Percentiles rank a stretch among this genome's conserved stretches.
Evolutionary conservation across 345 rosid genomes (phyloP).

Genomic region (Reutealis trisperma): DNA sequence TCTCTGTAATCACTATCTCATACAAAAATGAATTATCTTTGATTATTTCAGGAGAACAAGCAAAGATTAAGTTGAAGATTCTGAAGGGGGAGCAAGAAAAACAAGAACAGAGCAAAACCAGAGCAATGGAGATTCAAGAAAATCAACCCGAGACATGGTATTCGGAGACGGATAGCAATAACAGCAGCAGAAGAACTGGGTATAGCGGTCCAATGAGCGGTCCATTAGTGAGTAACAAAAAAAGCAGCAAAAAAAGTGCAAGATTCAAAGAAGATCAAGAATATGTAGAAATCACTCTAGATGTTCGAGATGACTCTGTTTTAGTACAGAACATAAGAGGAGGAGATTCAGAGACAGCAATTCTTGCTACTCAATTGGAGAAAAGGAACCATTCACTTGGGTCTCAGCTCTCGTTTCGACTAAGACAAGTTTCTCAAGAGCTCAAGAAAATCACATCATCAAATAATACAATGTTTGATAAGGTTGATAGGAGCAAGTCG

Average conservation of each 20-base stretch:
- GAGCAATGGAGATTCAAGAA: conserved; percentile 45
- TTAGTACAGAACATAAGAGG: conserved; percentile 42
- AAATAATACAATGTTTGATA: conserved; percentile 24
- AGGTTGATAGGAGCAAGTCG: conserved; percentile 55
- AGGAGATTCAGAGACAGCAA: conserved; percentile 42
- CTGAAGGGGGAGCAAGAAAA: not conserved
- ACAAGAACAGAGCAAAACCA: not conserved
- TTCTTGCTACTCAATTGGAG: conserved; percentile 44
- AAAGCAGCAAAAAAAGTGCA: conserved; percentile 44
- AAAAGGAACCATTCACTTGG: conserved; percentile 38
- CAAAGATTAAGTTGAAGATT: not conserved
- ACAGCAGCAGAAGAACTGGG: conserved; percentile 37
- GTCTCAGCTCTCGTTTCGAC: conserved; percentile 33
- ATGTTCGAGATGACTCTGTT: conserved; percentile 47
- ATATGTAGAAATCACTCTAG: conserved; percentile 64
- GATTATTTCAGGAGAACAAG: not conserved
- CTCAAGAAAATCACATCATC: conserved; percentile 54
- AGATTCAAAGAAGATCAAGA: conserved; percentile 39
- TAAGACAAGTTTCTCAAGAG: conserved; percentile 62
- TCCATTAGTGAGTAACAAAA: conserved; percentile 25
- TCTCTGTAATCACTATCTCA: no score
- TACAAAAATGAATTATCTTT: not conserved
- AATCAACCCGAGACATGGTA: conserved; percentile 34
- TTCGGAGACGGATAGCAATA: conserved; percentile 41
- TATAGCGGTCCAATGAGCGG: conserved; percentile 54